Evolutionary conservation across 306 rosid genomes (phyloP).

Genomic region (Dicorynia guianensis): DNA sequence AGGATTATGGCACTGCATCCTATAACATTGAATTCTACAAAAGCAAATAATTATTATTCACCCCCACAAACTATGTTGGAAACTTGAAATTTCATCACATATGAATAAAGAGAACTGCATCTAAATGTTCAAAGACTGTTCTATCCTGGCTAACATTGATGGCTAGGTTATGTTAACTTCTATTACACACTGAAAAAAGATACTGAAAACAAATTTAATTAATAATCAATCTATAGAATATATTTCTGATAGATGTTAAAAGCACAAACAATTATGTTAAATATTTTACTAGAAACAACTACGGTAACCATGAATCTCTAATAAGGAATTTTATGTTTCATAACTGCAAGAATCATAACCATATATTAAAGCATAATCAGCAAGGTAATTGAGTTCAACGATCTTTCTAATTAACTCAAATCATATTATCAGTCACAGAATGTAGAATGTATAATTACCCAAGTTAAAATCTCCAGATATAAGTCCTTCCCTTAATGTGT

Average conservation of each 20-base stretch:
- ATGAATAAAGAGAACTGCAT: background rate
- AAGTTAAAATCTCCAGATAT: slow-evolving; percentile 51
- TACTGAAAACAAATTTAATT: background rate
- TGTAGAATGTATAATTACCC: slow-evolving; percentile 55
- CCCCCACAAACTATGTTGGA: background rate
- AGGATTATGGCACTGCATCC: background rate
- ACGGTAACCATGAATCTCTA: slow-evolving; percentile 1
- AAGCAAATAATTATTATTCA: slow-evolving; percentile 15
- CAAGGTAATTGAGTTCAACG: slow-evolving; percentile 11
- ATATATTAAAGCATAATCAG: slow-evolving; percentile 7
- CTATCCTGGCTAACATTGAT: slow-evolving; percentile 28
- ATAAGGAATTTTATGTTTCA: slow-evolving; percentile 9
- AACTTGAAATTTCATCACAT: slow-evolving; percentile 21
- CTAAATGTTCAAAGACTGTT: background rate
- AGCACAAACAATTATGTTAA: background rate
- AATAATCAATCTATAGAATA: slow-evolving; percentile 1
- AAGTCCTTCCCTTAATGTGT: slow-evolving; percentile 80
- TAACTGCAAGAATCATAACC: slow-evolving; percentile 10
- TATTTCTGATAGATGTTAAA: slow-evolving; percentile 2
- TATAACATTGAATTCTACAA: background rate
- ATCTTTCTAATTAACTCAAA: slow-evolving; percentile 8
- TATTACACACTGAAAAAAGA: background rate
- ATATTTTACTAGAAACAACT: background rate
- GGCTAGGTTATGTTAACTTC: background rate
- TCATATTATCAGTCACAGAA: slow-evolving; percentile 2